Base-by-base conservation (phyloP, 108 stramenopile species). In the Conticribra guillardii region DNA sequence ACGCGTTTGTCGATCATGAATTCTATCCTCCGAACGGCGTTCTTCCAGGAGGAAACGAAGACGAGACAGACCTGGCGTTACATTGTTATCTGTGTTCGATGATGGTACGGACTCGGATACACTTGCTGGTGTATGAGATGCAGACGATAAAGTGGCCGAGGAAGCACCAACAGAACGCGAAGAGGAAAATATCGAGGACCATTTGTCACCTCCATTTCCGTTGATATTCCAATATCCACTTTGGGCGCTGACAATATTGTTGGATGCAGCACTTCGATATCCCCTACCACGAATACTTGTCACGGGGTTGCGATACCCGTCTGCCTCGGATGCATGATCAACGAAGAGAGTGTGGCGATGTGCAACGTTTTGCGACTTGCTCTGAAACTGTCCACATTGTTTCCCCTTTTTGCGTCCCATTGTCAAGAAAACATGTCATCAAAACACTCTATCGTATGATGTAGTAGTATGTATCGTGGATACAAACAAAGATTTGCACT, bases 361-460 rank as follows among this genome's bases (percentile, higher is more conserved):
- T 1, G 54, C 44, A 0, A 63, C 62, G 49, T 64, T 69, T 19
- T 61, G 48, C 26, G 47, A 57, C 48, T 77, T 77, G 50, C 55
- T 46, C 19, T 34, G 56, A 19, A 64, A 69, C 18, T 59, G 29
- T 1, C 76, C 76, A 32, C 66, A 34, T 28, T 77, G 76, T 28
- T 64, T 77, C 2, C 76, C 76, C 46, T 77, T 77, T 44, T 69
- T 77, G 34, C 63, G 68, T 3, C 76, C 76, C 76, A 77, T 75
- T n/a, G n/a, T n/a, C n/a, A n/a, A n/a, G n/a, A n/a, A n/a, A n/a
- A n/a, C n/a, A n/a, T n/a, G n/a, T n/a, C n/a, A n/a, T n/a, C n/a
- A n/a, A n/a, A n/a, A n/a, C n/a, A n/a, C n/a, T n/a, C n/a, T n/a
- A n/a, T n/a, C n/a, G n/a, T n/a, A n/a, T n/a, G n/a, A n/a, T n/a